Percentiles rank a stretch among this genome's conserved stretches.
phyloP scores from a whole-genome alignment of 768 basidiomycete genomes.

The Amanita muscaria region DNA sequence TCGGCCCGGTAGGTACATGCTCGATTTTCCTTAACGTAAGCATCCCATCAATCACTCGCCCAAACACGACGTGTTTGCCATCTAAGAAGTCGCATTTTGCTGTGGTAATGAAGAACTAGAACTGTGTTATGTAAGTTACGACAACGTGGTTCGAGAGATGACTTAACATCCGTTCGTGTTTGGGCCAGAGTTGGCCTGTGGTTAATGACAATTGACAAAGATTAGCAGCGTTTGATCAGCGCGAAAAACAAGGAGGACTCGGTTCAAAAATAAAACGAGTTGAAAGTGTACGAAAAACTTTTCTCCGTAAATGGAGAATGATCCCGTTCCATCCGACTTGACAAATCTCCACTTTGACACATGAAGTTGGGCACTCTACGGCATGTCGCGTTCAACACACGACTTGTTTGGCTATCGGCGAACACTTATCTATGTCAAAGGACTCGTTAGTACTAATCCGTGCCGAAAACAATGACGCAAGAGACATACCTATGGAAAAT shows the following conservation, averaged over 20 bases:
- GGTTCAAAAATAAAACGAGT: no score
- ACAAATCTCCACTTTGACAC: constrained; percentile 97
- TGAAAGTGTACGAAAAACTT: constrained; percentile 89
- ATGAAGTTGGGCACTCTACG: constrained; percentile 85
- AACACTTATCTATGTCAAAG: no score
- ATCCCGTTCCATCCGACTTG: constrained; percentile 91
- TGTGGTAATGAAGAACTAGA: constrained; percentile 93
- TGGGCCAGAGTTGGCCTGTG: constrained; percentile 95
- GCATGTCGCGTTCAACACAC: no score
- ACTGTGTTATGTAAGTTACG: no score
- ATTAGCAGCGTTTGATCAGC: no score
- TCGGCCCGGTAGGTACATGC: constrained; percentile 85
- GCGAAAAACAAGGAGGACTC: no score
- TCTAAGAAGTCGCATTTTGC: constrained; percentile 94
- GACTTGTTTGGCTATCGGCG: background rate
- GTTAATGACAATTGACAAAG: no score
- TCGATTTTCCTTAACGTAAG: constrained; percentile 94
- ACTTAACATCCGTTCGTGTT: constrained; percentile 92
- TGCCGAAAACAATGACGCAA: background rate
- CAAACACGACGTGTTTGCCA: constrained; percentile 91
- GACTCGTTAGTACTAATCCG: no score
- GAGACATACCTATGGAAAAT: constrained; percentile 77
- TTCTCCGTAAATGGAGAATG: constrained; percentile 94
- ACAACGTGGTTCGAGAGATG: no score
- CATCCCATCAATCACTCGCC: constrained; percentile 87